Base-by-base conservation (phyloP, 148 eudicot species). In the Rhododendron mucronatum region DNA sequence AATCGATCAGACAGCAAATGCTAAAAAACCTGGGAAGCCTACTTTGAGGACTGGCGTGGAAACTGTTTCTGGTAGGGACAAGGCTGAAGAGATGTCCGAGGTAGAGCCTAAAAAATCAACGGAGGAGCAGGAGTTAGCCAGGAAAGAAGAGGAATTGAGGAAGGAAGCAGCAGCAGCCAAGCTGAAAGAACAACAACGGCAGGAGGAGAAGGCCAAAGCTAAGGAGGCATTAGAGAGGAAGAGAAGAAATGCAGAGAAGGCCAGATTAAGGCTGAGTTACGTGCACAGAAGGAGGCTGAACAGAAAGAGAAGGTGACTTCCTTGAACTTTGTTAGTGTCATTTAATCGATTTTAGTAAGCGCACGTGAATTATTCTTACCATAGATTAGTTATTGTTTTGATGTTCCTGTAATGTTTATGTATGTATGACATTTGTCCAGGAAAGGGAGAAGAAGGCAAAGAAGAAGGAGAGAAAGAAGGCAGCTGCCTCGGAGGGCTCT, bases 141-240 rank as follows among this genome's bases (percentile, higher is more conserved):
- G 89, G 87, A 93, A 92, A 89, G 93, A 86, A 59, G 97, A 95
- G 88, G 90, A 90, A 86, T 80, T 81, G 81, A 88, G 90, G 83
- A 93, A 86, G 82, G 87, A 85, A 80, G 93, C 91, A 89, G 94
- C 88, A 82, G 97, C 89, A 48, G 97, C 89, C 41, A 89, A 89
- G 87, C 87, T 96, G 91, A 95, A 91, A 90, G 98, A 94, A 89
- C 90, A 91, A 83, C 93, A 89, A 1, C 93, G 89, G 71, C 80
- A 87, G 86, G 96, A 94, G 85, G 99, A 92, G 90, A 92, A 91
- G 83, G 97, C 89, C 35, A 96, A 96, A 91, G 96, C 96, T 35
- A 82, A 88, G 80, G 96, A 96, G 87, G 99, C 99, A n/a, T 63
- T 90, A 26, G 95, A 94, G 85, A 94, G 98, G 92, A 96, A 95